A percentile compares a stretch with the other conserved stretches of the same genome.
These are phyloP conservation scores for Gardenia jasminoides DNA, from an alignment of 257 asterid species.

Conservation along the genomic window DNA sequence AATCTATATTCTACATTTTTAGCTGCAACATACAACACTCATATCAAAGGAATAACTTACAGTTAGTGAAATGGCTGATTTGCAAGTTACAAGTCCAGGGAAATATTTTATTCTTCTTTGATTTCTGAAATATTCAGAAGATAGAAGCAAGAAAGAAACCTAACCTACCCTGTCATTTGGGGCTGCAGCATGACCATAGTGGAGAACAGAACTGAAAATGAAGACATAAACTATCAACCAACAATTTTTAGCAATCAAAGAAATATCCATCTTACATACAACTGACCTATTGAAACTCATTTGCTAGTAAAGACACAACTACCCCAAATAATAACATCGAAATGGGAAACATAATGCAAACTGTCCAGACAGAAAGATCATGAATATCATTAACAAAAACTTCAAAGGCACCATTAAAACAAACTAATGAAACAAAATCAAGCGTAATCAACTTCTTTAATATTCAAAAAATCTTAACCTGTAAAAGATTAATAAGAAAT, in stretches of 20 bases:
- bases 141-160: conserved; percentile 16
- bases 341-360: background rate
- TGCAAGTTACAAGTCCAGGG: background rate
- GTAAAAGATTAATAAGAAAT: no score
- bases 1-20: background rate
- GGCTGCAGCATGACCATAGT: conserved; percentile 99
- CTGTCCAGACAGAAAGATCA: background rate
- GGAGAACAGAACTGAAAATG: conserved; percentile 76
- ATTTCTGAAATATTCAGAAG: background rate
- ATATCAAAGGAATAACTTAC: background rate
- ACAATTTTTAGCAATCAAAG: conserved; percentile 17
- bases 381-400: background rate
- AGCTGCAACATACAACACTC: background rate
- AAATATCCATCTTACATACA: background rate
- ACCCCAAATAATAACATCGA: background rate
- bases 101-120: background rate
- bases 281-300: background rate
- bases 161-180: conserved; percentile 90
- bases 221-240: conserved; percentile 25
- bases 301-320: background rate
- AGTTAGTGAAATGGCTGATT: background rate
- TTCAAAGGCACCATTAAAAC: background rate
- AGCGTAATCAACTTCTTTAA: no score
- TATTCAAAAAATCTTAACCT: no score
- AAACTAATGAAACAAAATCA: no score